Percentiles rank a stretch among this genome's conserved stretches.
Conservation (phyloP, 208 protist genomes). For the Crithidia fasciculata region DNA sequence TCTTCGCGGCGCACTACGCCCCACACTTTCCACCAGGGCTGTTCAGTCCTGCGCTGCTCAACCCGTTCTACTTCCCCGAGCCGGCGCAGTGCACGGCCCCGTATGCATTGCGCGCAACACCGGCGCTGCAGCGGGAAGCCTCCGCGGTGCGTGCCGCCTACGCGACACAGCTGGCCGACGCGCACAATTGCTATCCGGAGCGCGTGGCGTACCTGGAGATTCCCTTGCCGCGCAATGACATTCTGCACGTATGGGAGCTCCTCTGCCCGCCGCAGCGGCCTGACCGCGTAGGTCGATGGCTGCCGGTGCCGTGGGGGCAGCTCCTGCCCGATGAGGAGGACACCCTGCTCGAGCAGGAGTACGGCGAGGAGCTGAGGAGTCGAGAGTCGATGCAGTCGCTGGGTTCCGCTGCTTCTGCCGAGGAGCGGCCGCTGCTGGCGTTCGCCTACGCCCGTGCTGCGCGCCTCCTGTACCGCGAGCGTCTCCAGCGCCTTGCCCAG, state of each 20-base stretch:
- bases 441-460: slow-evolving; percentile 27
- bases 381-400: no score
- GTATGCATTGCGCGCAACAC: slow-evolving; percentile 41
- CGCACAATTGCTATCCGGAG: slow-evolving; percentile 29
- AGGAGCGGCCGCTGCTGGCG: slow-evolving; percentile 12
- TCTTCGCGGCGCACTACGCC: slow-evolving; percentile 67
- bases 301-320: slow-evolving; percentile 39
- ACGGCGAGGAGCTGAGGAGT: neutral
- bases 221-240: slow-evolving; percentile 23
- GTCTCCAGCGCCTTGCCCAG: slow-evolving; percentile 41
- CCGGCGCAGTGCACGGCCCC: slow-evolving; percentile 29
- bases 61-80: slow-evolving; percentile 53
- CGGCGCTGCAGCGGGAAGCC: slow-evolving; percentile 23
- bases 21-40: slow-evolving; percentile 51
- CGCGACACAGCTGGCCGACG: slow-evolving; percentile 28
- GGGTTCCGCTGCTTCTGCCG: no score
- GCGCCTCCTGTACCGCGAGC: slow-evolving; percentile 32
- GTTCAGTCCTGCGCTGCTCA: slow-evolving; percentile 50
- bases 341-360: slow-evolving; percentile 31
- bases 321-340: slow-evolving; percentile 48
- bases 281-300: slow-evolving; percentile 31
- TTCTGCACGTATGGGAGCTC: slow-evolving; percentile 31
- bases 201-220: slow-evolving; percentile 21
- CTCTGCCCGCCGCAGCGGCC: slow-evolving; percentile 33
- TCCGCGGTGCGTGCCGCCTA: slow-evolving; percentile 15